Evolutionary conservation across 2,329 filamentous ascomycete genomes (phyloP), one percentile per base, ranked within the genome.

Genomic region (Paecilomyces formosus): DNA sequence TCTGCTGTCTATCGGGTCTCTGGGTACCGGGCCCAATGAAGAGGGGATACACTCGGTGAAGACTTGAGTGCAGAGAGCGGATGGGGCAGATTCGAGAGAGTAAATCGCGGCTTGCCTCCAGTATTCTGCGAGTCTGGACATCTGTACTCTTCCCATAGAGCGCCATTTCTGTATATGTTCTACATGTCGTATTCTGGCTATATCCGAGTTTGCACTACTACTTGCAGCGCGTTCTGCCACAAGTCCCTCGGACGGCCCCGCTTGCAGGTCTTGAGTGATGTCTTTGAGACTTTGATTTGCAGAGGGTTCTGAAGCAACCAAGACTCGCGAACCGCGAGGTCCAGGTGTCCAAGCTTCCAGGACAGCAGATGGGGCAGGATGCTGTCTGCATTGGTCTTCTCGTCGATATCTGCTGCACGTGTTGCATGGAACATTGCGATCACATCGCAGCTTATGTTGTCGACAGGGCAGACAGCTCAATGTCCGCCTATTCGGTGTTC

Each of bases 391-490:
- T 53, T 65, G 62, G n/a, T 66, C 62, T 50, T 70, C 66, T n/a
- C 70, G 64, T 6, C 62, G 63, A 39, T 70, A 71, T 53, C 68
- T 68, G 21, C 60, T 62, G 54, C 70, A 72, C 5, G 64, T 70
- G 12, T 70, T 60, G 54, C 70, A 72, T 3, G 70, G 70, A 4
- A 72, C 62, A n/a, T 61, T 62, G 30, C 70, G 66, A 56, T 72
- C 69, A 60, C 70, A 72, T 57, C 65, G 67, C 8, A 72, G 62
- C 58, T 72, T 72, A 55, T 72, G 70, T 50, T 65, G 62, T 35
- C 70, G 62, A 58, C 70, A 72, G 11, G 66, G 69, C 18, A 69
- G 65, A 53, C 70, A 72, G 58, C 68, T 72, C 21, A 72, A 60
- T 15, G 64, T 60, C 31, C 63, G 52, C 28, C 61, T 58, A 28